Evolutionary conservation across 371 early-diverging fungal species (phyloP).

Genomic region (Lichtheimia ornata): DNA sequence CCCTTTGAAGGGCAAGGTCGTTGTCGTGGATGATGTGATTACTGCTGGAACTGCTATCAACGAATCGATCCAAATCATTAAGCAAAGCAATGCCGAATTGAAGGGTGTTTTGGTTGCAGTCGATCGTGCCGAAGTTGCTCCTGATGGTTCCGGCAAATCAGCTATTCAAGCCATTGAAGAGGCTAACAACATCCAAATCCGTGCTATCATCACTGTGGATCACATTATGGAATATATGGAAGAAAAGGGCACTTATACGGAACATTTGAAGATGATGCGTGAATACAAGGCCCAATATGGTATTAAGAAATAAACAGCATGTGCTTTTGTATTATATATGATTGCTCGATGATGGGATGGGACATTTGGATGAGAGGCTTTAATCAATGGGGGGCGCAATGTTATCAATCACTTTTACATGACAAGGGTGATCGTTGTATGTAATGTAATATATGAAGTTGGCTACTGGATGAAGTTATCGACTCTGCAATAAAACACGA

Average conservation of each 20-base stretch:
- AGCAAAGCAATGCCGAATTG: constrained; percentile 59
- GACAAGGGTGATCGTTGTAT: too few relatives aligned
- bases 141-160: constrained; percentile 70
- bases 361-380: too few relatives aligned
- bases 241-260: constrained; percentile 75
- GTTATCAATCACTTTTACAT: too few relatives aligned
- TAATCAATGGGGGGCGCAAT: too few relatives aligned
- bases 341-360: too few relatives aligned
- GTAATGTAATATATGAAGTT: too few relatives aligned
- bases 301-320: constrained; percentile 39
- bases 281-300: constrained; percentile 76
- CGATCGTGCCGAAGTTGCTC: constrained; percentile 86
- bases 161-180: constrained; percentile 95
- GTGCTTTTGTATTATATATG: too few relatives aligned
- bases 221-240: constrained; percentile 88
- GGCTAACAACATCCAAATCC: constrained; percentile 77
- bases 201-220: constrained; percentile 84
- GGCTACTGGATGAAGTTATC: too few relatives aligned
- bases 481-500: too few relatives aligned
- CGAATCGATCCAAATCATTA: constrained; percentile 83
- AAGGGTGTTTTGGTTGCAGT: constrained; percentile 91
- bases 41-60: constrained; percentile 98
- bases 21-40: constrained; percentile 97
- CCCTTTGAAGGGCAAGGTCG: constrained; percentile 71
- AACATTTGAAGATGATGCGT: constrained; percentile 64